These are phyloP conservation scores for Ashbya aceris DNA, from an alignment of 1,139 yeast genomes.

Conservation along the genomic window DNA sequence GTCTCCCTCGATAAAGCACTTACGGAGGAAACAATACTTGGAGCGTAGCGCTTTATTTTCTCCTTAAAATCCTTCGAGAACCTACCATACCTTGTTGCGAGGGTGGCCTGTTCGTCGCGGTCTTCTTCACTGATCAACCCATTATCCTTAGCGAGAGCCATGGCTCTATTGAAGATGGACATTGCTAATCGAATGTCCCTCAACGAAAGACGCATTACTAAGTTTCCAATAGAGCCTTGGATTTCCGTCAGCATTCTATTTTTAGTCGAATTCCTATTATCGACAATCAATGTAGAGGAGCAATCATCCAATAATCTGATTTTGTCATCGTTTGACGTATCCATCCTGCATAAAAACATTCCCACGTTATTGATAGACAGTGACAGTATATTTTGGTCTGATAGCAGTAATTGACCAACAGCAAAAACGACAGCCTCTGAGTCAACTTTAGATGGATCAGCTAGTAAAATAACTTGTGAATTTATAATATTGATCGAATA, in stretches of 20 bases:
- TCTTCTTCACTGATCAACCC: conserved; percentile 16
- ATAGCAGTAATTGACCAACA: conserved; percentile 65
- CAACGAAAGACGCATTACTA: conserved; percentile 71
- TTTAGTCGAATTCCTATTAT: conserved; percentile 54
- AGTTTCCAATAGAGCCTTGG: conserved; percentile 68
- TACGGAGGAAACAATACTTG: conserved; percentile 45
- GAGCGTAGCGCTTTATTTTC: conserved; percentile 54
- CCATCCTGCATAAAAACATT: conserved; percentile 76
- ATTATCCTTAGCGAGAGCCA: conserved; percentile 35
- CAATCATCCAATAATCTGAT: conserved; percentile 83
- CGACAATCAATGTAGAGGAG: conserved; percentile 67
- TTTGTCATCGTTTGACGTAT: conserved; percentile 46
- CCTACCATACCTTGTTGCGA: conserved; percentile 29
- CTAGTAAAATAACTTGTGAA: conserved; percentile 69
- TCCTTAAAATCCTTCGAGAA: conserved; percentile 56
- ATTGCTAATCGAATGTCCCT: conserved; percentile 80
- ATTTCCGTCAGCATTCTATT: conserved; percentile 52
- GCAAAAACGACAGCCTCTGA: conserved; percentile 89
- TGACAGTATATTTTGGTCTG: conserved; percentile 56
- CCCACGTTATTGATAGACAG: conserved; percentile 75
- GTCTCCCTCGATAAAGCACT: conserved; percentile 24
- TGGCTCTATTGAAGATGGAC: conserved; percentile 62
- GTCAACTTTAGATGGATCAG: conserved; percentile 59
- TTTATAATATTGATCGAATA: conserved; percentile 67
- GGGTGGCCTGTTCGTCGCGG: conserved; percentile 23